Base-by-base conservation (phyloP, 139 green algal species). In the Penium margaritaceum region DNA sequence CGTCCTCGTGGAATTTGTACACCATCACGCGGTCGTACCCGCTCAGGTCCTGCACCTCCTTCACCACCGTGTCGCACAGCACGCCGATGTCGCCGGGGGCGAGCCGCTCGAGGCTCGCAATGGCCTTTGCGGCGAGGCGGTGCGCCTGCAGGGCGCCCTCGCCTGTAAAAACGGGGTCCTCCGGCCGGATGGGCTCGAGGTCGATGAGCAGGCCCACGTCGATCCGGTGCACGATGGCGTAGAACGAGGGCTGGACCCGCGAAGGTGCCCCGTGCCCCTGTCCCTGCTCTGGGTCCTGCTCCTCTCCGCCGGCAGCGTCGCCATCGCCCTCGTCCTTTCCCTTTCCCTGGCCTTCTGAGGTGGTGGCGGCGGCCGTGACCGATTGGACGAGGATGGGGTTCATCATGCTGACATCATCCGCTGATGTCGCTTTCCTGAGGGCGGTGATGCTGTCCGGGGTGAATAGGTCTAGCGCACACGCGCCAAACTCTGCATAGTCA, bases 11-110 rank as follows among this genome's bases (percentile, higher is more conserved):
- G 27, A 82, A 79, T 43, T 72, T 72, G 57, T 82, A 82, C 9
- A 39, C 27, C 76, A 82, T 82, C 1, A 82, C 76, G 6, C 76
- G 67, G 35, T 78, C 68, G n/a, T 82, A 82, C 14, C 76, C 76
- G 1, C 36, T 68, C 2, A 82, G 60, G 24, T 82, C 72, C 9
- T 58, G 63, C 39, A 82, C 57, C 76, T 82, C 74, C 35, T 73
- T 35, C 54, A 70, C 74, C 0, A 77, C 61, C 2, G 36, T 41
- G 9, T 75, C 30, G 37, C 66, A 81, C 33, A 77, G 67, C 15
- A 29, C 14, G 19, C 1, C 53, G n/a, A 78, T 36, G 36, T 72
- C 63, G 12, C 60, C 71, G 36, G n/a, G 15, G 14, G 60, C 35
- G 24, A 79, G 30, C 29, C n/a, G 12, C 43, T 79, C 61, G 24